phyloP scores from a whole-genome alignment of 2,329 filamentous ascomycete species.

The Teratosphaeriaceae sp. region DNA sequence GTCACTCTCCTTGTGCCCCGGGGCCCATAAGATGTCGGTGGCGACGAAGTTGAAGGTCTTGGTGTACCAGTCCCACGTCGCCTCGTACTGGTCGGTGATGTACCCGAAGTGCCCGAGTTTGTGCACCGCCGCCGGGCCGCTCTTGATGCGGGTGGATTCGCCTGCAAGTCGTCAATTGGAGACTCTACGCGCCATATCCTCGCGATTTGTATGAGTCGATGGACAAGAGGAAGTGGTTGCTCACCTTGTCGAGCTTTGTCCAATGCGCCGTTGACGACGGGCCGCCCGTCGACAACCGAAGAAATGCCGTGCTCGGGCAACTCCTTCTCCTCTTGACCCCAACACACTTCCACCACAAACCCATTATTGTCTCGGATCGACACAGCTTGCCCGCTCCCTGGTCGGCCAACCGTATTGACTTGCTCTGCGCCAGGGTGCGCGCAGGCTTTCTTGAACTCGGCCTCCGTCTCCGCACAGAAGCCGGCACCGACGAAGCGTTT shows the following conservation, averaged over 20 bases:
- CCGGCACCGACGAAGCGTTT: conserved; percentile 3
- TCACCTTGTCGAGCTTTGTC: conserved; percentile 28
- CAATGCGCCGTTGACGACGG: not conserved
- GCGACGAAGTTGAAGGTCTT: conserved; percentile 39
- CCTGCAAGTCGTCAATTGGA: conserved; percentile 19
- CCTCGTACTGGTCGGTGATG: conserved; percentile 33
- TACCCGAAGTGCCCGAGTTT: conserved; percentile 45
- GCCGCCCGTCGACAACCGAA: not conserved
- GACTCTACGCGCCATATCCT: no score
- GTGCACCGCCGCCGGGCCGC: conserved; percentile 43
- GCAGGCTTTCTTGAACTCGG: conserved; percentile 10
- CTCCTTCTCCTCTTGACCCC: not conserved
- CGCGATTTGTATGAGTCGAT: conserved; percentile 23
- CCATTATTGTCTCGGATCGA: not conserved
- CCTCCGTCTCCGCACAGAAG: conserved; percentile 22
- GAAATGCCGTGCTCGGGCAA: not conserved
- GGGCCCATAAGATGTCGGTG: conserved; percentile 35
- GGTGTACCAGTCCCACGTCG: conserved; percentile 37
- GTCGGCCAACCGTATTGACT: conserved; percentile 13
- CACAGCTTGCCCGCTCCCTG: not conserved
- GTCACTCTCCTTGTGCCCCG: conserved; percentile 22
- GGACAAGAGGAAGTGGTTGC: conserved; percentile 5
- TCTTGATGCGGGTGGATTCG: conserved; percentile 28
- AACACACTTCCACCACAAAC: not conserved
- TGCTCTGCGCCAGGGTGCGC: conserved; percentile 9